A percentile compares a stretch with the other conserved stretches of the same genome.
phyloP scores from a whole-genome alignment of 225 moss, liverwort and hornwort genomes.

The Sphagnum contortum region DNA sequence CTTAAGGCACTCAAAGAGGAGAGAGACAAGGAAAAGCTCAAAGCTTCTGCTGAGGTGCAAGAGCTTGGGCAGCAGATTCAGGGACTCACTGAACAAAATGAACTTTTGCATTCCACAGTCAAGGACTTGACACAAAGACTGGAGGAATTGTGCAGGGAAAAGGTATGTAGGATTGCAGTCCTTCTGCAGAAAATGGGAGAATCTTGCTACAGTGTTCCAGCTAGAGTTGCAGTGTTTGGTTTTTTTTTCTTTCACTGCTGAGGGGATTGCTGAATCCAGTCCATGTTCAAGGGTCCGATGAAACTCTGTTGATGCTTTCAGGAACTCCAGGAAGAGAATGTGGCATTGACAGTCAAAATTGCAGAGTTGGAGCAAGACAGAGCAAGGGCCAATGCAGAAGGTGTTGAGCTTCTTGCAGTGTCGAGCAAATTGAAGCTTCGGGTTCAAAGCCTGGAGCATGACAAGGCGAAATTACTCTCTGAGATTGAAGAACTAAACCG shows the following conservation, averaged over 20 bases:
- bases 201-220: constrained; percentile 1
- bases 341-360: constrained; percentile 16
- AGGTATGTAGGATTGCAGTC: constrained; percentile 4
- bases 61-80: constrained; percentile 23
- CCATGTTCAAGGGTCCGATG: neutral
- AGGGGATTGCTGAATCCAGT: neutral
- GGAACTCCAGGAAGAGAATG: constrained; percentile 33
- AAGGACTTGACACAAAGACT: constrained; percentile 29
- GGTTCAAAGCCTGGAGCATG: constrained; percentile 21
- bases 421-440: constrained; percentile 12
- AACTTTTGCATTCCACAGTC: constrained; percentile 14
- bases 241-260: neutral
- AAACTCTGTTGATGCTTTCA: constrained; percentile 3
- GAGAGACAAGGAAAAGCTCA: constrained; percentile 24
- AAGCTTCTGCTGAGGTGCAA: constrained; percentile 17
- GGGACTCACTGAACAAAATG: constrained; percentile 18
- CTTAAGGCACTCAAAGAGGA: constrained; percentile 24
- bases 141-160: constrained; percentile 22
- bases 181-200: no score
- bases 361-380: constrained; percentile 17
- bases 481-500: constrained; percentile 42
- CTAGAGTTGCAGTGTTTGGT: neutral
- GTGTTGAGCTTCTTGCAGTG: constrained; percentile 11
- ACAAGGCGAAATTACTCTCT: constrained; percentile 23
- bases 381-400: constrained; percentile 7